Base-by-base conservation (phyloP, 768 basidiomycete species). In the Russula abietina region DNA sequence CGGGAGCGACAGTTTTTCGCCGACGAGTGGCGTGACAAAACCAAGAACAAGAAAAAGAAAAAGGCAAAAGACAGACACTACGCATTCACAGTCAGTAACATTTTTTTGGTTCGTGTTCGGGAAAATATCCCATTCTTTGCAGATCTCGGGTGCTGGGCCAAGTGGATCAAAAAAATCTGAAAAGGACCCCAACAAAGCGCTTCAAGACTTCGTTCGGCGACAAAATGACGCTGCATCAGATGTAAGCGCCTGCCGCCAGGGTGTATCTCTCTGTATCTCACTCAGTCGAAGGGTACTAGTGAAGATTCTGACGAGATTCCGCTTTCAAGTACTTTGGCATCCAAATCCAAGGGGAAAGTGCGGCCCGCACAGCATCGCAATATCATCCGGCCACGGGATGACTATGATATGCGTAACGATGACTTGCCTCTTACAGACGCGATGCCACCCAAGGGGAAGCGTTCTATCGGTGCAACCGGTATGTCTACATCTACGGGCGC, bases 1-100 rank as follows among this genome's bases (percentile, higher is more conserved):
- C 72, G 70, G 45, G 80, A 80, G 68, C 80, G 78, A 67, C 63
- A 68, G 26, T 74, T 67, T 55, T 80, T 77, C 55, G 62, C 66
- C 8, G 51, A 60, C 2, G 17, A 11, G 41, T 60, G 63, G 58
- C 36, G 26, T 8, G 46, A 39, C 11, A 60, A 64, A 12, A 2
- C 0, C 58, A 69, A 56, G 73, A 9, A 0, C 57, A 69, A 55
- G 73, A 69, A 14, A 55, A 65, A 38, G 57, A 64, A 36, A 60
- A 69, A 36, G 38, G 4, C 48, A 55, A 67, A n/a, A 61, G 65
- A 60, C 53, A 64, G 39, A 45, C 62, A 64, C 26, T 64, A 64
- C 24, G n/a, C 63, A 17, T 43, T 64, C 24, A 45, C 63, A 2
- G 63, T 60, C 39, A 51, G 54, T 12, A 8, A 19, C 9, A 1